A percentile compares a stretch with the other conserved stretches of the same genome.
phyloP scores from a whole-genome alignment of 2,329 filamentous ascomycete species.

The Onygena corvina region DNA sequence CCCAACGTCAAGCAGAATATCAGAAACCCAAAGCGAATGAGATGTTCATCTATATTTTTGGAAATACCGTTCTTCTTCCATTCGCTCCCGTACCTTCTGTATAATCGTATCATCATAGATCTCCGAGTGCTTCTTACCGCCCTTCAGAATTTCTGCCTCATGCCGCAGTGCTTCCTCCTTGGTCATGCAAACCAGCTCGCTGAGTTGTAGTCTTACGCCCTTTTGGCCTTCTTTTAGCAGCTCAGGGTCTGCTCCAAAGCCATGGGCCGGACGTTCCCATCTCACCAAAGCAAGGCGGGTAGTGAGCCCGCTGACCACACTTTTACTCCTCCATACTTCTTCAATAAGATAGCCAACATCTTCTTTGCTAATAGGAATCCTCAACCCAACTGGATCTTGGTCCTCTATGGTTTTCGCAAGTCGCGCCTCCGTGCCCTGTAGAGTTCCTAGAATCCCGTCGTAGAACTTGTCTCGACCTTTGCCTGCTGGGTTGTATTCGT shows the following conservation, averaged over 20 bases:
- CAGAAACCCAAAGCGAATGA: neutral
- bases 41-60: constrained; percentile 32
- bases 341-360: constrained; percentile 84
- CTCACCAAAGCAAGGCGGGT: constrained; percentile 68
- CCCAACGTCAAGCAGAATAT: too few relatives aligned
- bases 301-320: constrained; percentile 66
- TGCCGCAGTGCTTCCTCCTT: constrained; percentile 77
- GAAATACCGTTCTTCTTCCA: constrained; percentile 53
- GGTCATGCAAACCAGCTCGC: constrained; percentile 78
- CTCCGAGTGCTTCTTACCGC: constrained; percentile 53
- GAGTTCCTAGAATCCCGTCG: constrained; percentile 61
- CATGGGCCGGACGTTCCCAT: constrained; percentile 56
- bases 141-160: constrained; percentile 65
- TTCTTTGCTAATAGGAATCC: constrained; percentile 61
- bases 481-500: constrained; percentile 62
- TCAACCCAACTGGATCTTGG: constrained; percentile 55
- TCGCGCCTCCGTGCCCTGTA: constrained; percentile 72
- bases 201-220: constrained; percentile 53
- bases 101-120: constrained; percentile 61
- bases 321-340: constrained; percentile 75
- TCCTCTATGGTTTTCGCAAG: constrained; percentile 46
- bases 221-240: constrained; percentile 58
- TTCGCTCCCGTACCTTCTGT: constrained; percentile 52
- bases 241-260: constrained; percentile 50
- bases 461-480: constrained; percentile 88